Evolutionary conservation across 169 alveolate genomes (phyloP).

Genomic region (Plasmodium cynomolgi): DNA sequence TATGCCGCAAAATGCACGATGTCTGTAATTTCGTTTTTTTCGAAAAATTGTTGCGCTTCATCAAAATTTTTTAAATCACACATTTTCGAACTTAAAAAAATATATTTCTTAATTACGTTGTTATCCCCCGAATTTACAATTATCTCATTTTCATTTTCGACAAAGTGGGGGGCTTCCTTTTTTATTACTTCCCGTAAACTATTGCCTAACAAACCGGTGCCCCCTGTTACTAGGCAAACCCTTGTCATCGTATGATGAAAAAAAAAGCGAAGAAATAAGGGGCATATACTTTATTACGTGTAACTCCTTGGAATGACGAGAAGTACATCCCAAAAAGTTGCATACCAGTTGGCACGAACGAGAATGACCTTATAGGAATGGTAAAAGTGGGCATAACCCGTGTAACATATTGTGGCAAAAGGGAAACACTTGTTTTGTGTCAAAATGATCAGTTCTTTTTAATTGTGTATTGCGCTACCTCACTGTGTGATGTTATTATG

Average conservation of each 20-base stretch:
- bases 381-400: background rate
- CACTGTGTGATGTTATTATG: background rate
- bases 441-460: background rate
- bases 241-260: conserved; percentile 41
- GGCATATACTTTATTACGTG: background rate
- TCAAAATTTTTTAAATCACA: conserved; percentile 68
- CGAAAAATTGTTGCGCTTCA: conserved; percentile 29
- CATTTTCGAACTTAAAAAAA: conserved; percentile 64
- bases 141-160: conserved; percentile 58
- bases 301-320: background rate
- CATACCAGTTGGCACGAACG: background rate
- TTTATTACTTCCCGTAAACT: conserved; percentile 63
- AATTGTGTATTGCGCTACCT: conserved; percentile 1
- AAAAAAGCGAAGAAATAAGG: background rate
- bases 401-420: background rate
- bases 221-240: conserved; percentile 64
- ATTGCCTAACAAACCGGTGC: conserved; percentile 66
- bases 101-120: conserved; percentile 48
- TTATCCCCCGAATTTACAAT: conserved; percentile 56
- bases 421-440: background rate
- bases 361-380: background rate
- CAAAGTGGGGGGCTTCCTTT: conserved; percentile 11
- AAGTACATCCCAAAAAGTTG: background rate
- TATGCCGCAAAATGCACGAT: conserved; percentile 72
- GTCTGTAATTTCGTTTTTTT: conserved; percentile 59